Conservation (phyloP, 176 grass and related monocot species). For the Cenchrus americanus region DNA sequence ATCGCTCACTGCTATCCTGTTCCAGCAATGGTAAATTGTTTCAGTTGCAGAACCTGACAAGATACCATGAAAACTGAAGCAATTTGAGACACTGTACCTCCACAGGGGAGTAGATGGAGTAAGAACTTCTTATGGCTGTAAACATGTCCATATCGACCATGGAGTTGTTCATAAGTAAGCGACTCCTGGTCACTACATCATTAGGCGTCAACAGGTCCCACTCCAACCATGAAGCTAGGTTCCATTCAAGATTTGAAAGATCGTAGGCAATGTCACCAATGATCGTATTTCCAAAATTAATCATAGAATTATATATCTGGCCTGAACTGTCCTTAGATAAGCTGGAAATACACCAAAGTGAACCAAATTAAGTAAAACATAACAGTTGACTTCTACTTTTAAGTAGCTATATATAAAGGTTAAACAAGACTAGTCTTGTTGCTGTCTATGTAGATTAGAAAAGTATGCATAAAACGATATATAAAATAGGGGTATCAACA, state of each 20-base stretch:
- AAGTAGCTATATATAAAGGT: too few species aligned
- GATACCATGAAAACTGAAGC: not conserved
- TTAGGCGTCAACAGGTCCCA: constrained; percentile 19
- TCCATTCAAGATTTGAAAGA: constrained; percentile 29
- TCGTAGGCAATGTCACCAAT: constrained; percentile 14
- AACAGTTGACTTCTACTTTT: not conserved
- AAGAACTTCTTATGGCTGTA: not conserved
- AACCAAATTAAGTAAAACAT: not conserved
- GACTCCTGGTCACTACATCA: constrained; percentile 5
- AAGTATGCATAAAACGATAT: too few species aligned
- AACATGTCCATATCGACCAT: constrained; percentile 12
- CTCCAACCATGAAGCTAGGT: constrained; percentile 14
- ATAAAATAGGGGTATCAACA: too few species aligned
- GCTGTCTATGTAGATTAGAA: too few species aligned
- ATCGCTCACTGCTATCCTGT: constrained; percentile 22
- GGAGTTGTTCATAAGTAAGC: constrained; percentile 12
- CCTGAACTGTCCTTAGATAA: constrained; percentile 1
- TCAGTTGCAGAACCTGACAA: constrained; percentile 3
- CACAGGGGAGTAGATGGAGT: not conserved
- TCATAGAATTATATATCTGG: not conserved
- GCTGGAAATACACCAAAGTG: constrained; percentile 3
- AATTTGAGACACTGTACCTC: constrained; percentile 2
- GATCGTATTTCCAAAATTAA: constrained; percentile 10
- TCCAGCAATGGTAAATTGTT: not conserved
- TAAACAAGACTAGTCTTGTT: too few species aligned